phyloP scores from a whole-genome alignment of 306 rosid species.

The Citrullus colocynthis region DNA sequence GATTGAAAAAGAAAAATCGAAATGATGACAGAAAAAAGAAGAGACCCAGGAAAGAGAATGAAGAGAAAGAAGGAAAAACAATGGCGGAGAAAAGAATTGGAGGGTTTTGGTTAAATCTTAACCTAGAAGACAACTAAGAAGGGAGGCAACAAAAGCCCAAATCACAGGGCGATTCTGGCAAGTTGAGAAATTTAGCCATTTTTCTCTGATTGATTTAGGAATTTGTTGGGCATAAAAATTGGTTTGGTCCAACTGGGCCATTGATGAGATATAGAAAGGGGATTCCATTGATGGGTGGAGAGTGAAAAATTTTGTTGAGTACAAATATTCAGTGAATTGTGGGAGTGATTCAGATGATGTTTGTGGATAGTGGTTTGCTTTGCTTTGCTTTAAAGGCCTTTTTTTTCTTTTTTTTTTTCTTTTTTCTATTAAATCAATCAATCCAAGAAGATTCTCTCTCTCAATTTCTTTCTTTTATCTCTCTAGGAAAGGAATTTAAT shows the following conservation, averaged over 20 bases:
- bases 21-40: not conserved
- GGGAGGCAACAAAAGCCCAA: slow-evolving; percentile 74
- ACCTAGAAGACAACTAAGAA: slow-evolving; percentile 55
- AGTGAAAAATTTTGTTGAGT: not conserved
- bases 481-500: not conserved
- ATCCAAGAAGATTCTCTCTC: not conserved
- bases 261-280: slow-evolving; percentile 28
- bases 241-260: slow-evolving; percentile 99
- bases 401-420: too few relatives aligned
- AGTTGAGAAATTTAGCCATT: slow-evolving; percentile 30
- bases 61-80: slow-evolving; percentile 1
- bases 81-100: not conserved
- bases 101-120: slow-evolving; percentile 27
- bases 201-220: slow-evolving; percentile 15
- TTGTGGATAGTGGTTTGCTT: not conserved
- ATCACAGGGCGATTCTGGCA: slow-evolving; percentile 60
- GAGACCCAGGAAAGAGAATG: slow-evolving; percentile 1
- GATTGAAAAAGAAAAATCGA: slow-evolving; percentile 19
- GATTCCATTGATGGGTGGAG: slow-evolving; percentile 1
- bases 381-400: not conserved
- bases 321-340: not conserved
- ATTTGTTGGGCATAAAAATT: slow-evolving; percentile 54
- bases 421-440: not conserved
- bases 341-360: not conserved
- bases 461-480: not conserved